Evolutionary conservation across 1,284 basidiomycete genomes (phyloP), one percentile per base, ranked within the genome.

Genomic region (Trametes versicolor): DNA sequence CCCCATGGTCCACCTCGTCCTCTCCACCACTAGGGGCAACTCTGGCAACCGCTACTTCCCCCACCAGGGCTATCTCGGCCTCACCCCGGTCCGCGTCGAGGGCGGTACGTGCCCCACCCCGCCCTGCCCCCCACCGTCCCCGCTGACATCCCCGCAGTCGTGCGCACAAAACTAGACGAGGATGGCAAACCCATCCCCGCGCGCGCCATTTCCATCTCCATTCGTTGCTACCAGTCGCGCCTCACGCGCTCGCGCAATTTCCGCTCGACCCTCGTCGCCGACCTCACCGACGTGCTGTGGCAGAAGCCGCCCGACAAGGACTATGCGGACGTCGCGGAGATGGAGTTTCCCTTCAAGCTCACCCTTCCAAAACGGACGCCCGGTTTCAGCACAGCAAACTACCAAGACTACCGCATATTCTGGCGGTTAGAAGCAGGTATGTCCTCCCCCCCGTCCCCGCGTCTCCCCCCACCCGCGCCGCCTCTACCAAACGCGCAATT

Each of bases 351-450:
- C 3, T 95, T 94, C 77, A 85, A 85, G 56, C 82, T 95, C 70
- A 82, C 84, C 55, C 70, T 95, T 23, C 93, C 93, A 29, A 75
- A 84, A 62, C 82, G 84, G 69, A 81, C 85, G 39, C 78, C 82
- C n/a, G 91, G 91, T 23, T 87, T 87, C 73, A 92, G 89, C 74
- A 88, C 87, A 53, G 85, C 87, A 27, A 84, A 88, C 63, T 93
- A 89, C 71, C 90, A 91, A 70, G 90, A 90, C 72, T 94, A 93
- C 76, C 83, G 89, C 50, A 87, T 91, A 73, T 87, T 87, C 74
- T 95, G 93, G 93, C 83, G 91, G 59, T 80, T 95, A 63, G 93
- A 95, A 80, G 93, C 92, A 66, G 84, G 93, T 90, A 69, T 72
- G 90, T 82, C 54, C 45, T 62, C 51, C 57, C 58, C 50, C 47